Base-by-base conservation (phyloP, 2,329 filamentous ascomycete species). In the Fusarium fracticaudum region DNA sequence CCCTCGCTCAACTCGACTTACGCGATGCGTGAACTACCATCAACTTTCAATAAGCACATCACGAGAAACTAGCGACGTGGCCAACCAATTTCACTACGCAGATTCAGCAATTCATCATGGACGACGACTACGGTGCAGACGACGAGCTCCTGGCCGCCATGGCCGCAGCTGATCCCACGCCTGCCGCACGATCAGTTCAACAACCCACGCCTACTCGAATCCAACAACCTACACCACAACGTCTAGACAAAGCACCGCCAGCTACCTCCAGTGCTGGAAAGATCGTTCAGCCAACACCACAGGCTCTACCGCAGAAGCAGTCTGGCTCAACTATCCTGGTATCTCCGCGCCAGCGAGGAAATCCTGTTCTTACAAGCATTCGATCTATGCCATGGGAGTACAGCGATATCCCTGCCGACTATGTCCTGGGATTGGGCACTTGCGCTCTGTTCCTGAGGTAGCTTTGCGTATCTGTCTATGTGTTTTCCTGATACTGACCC, bases 361-460 rank as follows among this genome's bases (percentile, higher is more conserved):
- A 99, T 78, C 96, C 96, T 1, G 93, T 98, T 57, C 86, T 99
- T 37, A 93, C 94, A 61, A 91, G 92, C 82, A 90, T 99, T 77
- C 92, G 92, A 69, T 91, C 93, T 2, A 87, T 97, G 67, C 90
- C 95, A 1, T 99, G 96, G 96, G 96, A 99, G 83, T 98, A 98
- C 83, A 95, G 94, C 71, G 96, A 98, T 79, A 98, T 98, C n/a
- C 92, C 93, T 3, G 94, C 96, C 38, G 96, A 99, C 84, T 99
- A 97, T 81, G 92, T 96, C 14, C 87, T 98, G 31, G 96, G 96
- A 1, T 81, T 89, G 47, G 97, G 95, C 1, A 97, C 95, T 12
- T 98, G 96, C 79, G 95, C 94, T 2, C 87, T 99, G 10, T 99
- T 98, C 80, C 86, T 99, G 47, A 97, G 86, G 86, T 86, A 54